These are phyloP conservation scores for Marasmius oreades DNA, from an alignment of 1,284 basidiomycete genomes.

Conservation along the genomic window DNA sequence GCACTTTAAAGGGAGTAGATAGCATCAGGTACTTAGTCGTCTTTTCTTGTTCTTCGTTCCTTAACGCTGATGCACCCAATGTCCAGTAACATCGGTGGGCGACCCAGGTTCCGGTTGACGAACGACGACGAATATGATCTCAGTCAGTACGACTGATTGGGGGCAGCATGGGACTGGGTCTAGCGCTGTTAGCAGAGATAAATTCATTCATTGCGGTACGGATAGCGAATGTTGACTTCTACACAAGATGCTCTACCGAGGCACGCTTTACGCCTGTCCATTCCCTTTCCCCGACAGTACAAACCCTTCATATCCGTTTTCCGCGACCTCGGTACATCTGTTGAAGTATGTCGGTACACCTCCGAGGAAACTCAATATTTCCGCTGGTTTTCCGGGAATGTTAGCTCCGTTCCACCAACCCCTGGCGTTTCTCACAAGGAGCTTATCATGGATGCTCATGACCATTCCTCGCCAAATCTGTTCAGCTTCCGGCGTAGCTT, in stretches of 20 bases:
- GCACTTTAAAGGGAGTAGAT: too few species aligned
- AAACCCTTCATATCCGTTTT: constrained; percentile 3
- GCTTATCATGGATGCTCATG: not conserved
- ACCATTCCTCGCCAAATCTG: not conserved
- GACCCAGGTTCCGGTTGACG: too few species aligned
- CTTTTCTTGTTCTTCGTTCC: too few species aligned
- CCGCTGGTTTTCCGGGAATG: not conserved
- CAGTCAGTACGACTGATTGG: too few species aligned
- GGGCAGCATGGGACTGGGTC: too few species aligned
- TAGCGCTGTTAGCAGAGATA: too few species aligned
- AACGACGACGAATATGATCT: too few species aligned
- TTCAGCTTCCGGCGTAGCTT: too few species aligned
- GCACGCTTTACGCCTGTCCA: not conserved
- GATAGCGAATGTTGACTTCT: not conserved
- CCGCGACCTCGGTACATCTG: not conserved
- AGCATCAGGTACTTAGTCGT: too few species aligned
- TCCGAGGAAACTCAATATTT: not conserved
- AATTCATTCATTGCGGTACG: too few species aligned
- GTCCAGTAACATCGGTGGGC: too few species aligned
- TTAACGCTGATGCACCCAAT: too few species aligned
- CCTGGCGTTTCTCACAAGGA: not conserved
- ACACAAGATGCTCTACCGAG: not conserved
- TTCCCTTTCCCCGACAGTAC: not conserved
- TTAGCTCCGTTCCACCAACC: constrained; percentile 9
- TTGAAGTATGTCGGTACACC: not conserved